Conservation (phyloP, 2,329 filamentous ascomycete species). For the Beauveria bassiana region DNA sequence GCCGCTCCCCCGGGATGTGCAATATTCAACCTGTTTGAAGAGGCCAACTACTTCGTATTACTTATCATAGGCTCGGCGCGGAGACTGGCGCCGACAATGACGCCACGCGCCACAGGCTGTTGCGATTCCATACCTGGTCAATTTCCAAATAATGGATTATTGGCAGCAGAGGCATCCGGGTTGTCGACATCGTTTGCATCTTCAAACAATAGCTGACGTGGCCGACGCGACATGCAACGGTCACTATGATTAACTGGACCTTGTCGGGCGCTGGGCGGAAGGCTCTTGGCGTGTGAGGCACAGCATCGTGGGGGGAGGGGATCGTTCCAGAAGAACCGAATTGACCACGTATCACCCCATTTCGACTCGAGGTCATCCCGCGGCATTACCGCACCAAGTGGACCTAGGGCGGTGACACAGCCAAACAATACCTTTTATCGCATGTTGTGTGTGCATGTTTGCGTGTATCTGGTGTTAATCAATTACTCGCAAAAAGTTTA, state of each 20-base stretch:
- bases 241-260: too few relatives aligned
- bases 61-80: neutral
- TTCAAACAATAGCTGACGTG: neutral
- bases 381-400: neutral
- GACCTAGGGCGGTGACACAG: neutral
- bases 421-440: neutral
- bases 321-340: constrained; percentile 1
- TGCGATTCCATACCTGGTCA: neutral
- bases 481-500: neutral
- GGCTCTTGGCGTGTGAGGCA: constrained; percentile 4
- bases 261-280: neutral
- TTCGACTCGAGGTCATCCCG: neutral
- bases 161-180: neutral
- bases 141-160: too few relatives aligned
- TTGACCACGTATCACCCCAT: neutral
- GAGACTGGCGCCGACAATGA: neutral
- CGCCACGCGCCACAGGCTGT: neutral
- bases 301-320: neutral
- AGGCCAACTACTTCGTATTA: neutral
- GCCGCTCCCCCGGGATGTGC: neutral
- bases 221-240: neutral
- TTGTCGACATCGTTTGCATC: neutral
- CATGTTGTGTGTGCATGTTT: neutral
- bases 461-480: neutral
- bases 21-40: neutral